Evolutionary conservation across 441 rosid genomes (phyloP).

Genomic region (Pelargonium citronellum): DNA sequence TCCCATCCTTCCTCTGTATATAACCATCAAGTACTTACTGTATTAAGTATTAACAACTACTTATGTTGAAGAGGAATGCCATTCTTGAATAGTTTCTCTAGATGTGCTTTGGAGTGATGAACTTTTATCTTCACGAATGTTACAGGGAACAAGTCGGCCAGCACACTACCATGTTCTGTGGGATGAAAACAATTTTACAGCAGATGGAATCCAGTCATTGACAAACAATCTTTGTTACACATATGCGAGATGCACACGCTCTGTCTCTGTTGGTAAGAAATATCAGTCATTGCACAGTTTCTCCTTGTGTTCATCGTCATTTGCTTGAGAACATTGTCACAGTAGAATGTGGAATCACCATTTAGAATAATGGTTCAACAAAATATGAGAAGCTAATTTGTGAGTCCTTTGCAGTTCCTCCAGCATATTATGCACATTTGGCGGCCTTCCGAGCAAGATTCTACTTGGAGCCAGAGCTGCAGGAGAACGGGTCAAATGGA

Average conservation of each 20-base stretch:
- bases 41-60: no score
- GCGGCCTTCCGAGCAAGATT: conserved; percentile 97
- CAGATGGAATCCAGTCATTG: conserved; percentile 90
- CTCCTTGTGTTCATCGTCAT: background rate
- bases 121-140: conserved; percentile 12
- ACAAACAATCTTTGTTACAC: conserved; percentile 98
- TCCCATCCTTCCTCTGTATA: no score
- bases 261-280: conserved; percentile 82
- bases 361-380: no score
- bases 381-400: background rate
- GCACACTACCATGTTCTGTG: conserved; percentile 98
- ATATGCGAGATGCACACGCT: conserved; percentile 93
- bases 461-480: conserved; percentile 89
- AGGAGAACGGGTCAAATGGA: conserved; percentile 59
- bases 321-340: no score
- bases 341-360: no score
- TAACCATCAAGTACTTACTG: no score
- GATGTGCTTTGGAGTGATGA: background rate
- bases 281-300: background rate
- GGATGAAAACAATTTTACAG: conserved; percentile 98
- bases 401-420: conserved; percentile 63
- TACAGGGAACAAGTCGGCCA: conserved; percentile 96
- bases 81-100: background rate
- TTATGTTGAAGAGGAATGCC: background rate
- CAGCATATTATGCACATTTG: conserved; percentile 93